Percentiles rank a stretch among this genome's conserved stretches.
phyloP scores from a whole-genome alignment of 2,329 filamentous ascomycete species.

The Diaporthe citri region DNA sequence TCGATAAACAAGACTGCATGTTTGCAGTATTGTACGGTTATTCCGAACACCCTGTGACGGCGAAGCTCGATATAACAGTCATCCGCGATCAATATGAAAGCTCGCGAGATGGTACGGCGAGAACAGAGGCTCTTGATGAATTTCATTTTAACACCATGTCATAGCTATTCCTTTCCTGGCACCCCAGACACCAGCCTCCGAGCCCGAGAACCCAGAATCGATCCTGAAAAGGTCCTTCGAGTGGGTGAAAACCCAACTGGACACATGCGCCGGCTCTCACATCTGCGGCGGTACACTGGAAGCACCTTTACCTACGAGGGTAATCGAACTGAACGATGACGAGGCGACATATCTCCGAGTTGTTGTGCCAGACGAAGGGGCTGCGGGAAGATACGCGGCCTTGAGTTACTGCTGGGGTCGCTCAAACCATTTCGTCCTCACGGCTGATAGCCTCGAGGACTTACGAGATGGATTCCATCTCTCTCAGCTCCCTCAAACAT shows the following conservation, averaged over 20 bases:
- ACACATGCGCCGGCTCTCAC: neutral
- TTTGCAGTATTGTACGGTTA: neutral
- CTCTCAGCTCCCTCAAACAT: neutral
- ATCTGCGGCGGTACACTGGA: neutral
- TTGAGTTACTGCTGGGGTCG: neutral
- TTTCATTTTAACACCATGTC: neutral
- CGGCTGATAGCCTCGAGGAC: neutral
- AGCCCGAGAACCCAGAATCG: neutral
- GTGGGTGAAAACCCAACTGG: neutral
- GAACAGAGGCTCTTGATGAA: too few species aligned
- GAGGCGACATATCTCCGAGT: neutral
- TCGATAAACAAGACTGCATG: neutral
- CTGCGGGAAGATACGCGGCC: neutral
- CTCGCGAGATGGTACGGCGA: neutral
- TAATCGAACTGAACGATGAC: neutral
- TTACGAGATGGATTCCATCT: neutral
- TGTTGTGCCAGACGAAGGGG: neutral
- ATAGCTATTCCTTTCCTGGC: neutral
- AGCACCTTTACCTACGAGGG: neutral
- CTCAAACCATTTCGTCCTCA: neutral
- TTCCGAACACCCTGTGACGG: neutral
- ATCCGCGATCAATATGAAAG: neutral
- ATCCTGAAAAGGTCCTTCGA: neutral
- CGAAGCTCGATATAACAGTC: neutral
- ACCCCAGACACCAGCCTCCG: accelerated